These are phyloP conservation scores for Lecanosticta acicola DNA, from an alignment of 2,329 filamentous ascomycete species.

Conservation along the genomic window DNA sequence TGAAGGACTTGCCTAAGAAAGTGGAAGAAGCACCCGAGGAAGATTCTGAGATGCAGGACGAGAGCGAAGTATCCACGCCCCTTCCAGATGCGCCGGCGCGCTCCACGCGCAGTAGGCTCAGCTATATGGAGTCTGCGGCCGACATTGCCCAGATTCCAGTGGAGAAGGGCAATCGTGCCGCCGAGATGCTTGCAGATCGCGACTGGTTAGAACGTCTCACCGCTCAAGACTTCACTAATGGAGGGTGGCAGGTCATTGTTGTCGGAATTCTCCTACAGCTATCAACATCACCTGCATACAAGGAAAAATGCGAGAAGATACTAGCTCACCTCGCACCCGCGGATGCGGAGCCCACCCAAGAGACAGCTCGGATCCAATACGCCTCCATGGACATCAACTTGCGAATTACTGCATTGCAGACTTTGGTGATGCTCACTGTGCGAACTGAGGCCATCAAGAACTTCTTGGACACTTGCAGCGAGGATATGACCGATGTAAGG, in stretches of 20 bases:
- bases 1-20: slow-evolving; percentile 57
- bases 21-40: slow-evolving; percentile 67
- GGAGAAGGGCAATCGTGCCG: slow-evolving; percentile 55
- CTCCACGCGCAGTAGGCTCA: slow-evolving; percentile 76
- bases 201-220: slow-evolving; percentile 82
- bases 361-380: slow-evolving; percentile 70
- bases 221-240: slow-evolving; percentile 77
- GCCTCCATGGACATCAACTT: slow-evolving; percentile 73
- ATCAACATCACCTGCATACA: slow-evolving; percentile 66
- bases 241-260: slow-evolving; percentile 87
- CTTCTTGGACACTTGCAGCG: slow-evolving; percentile 86
- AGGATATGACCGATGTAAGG: slow-evolving; percentile 88
- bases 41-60: slow-evolving; percentile 62
- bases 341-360: slow-evolving; percentile 65
- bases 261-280: slow-evolving; percentile 81
- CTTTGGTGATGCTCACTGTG: slow-evolving; percentile 77
- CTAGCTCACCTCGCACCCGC: slow-evolving; percentile 75
- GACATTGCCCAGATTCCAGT: slow-evolving; percentile 38
- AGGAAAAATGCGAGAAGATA: slow-evolving; percentile 70
- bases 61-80: slow-evolving; percentile 49
- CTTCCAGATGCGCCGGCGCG: slow-evolving; percentile 69
- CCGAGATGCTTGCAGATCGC: slow-evolving; percentile 67
- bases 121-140: slow-evolving; percentile 64
- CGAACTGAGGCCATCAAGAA: slow-evolving; percentile 80
- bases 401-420: slow-evolving; percentile 72